These are phyloP conservation scores for Pseudopithomyces maydicus DNA, from an alignment of 2,329 filamentous ascomycete genomes.

Conservation along the genomic window DNA sequence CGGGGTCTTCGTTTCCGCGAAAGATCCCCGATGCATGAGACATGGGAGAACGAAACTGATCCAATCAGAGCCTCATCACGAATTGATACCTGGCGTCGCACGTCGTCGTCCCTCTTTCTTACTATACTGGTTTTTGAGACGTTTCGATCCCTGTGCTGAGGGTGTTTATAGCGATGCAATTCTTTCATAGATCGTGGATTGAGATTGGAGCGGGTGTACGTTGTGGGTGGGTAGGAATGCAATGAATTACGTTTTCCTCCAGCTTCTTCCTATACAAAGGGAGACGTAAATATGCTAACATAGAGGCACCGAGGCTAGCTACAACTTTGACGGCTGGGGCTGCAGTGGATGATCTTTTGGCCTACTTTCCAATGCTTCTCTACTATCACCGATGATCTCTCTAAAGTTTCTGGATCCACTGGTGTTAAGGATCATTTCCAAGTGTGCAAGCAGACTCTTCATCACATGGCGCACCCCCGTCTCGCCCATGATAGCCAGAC, in stretches of 20 bases:
- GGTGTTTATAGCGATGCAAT: constrained; percentile 15
- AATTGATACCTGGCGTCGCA: constrained; percentile 46
- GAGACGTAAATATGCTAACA: neutral
- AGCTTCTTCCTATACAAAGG: neutral
- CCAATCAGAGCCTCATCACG: constrained; percentile 30
- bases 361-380: constrained; percentile 30
- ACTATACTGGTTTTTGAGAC: constrained; percentile 5
- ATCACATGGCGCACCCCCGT: constrained; percentile 66
- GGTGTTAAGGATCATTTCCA: constrained; percentile 67
- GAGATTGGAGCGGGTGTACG: neutral
- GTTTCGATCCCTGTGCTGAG: neutral
- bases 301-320: neutral
- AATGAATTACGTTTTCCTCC: constrained; percentile 1
- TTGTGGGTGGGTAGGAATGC: neutral
- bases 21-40: constrained; percentile 16
- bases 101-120: constrained; percentile 27
- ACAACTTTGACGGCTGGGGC: constrained; percentile 31
- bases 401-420: constrained; percentile 59
- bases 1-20: constrained; percentile 24
- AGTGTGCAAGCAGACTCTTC: constrained; percentile 64
- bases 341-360: constrained; percentile 29
- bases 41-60: constrained; percentile 11
- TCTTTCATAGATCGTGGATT: constrained; percentile 11
- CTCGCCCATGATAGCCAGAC: constrained; percentile 64
- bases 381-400: constrained; percentile 53